Conservation (phyloP, 2,329 filamentous ascomycete genomes). For the Cladorrhinum sp. region DNA sequence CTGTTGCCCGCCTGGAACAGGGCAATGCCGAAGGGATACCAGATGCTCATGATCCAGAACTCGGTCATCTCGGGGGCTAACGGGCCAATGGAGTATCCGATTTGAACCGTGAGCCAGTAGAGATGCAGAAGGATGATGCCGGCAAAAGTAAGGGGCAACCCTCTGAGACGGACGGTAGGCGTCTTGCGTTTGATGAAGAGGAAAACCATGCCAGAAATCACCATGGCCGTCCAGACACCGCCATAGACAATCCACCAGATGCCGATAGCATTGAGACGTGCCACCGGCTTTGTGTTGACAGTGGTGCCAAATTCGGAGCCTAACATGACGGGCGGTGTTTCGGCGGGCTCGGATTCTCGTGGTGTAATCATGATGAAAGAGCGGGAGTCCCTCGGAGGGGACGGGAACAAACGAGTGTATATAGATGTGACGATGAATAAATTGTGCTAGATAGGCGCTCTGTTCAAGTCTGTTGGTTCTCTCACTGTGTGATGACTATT, state of each 20-base stretch:
- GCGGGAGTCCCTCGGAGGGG: neutral
- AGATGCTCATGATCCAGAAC: conserved; percentile 66
- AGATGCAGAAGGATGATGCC: conserved; percentile 41
- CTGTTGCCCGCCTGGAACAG: conserved; percentile 64
- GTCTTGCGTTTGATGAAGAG: conserved; percentile 40
- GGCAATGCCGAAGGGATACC: conserved; percentile 62
- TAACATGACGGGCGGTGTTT: conserved; percentile 16
- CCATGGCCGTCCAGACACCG: conserved; percentile 38
- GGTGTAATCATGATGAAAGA: conserved; percentile 22
- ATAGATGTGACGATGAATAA: too few species aligned
- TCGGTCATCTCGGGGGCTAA: conserved; percentile 51
- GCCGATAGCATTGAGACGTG: conserved; percentile 38
- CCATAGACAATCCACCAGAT: conserved; percentile 42
- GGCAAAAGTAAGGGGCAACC: conserved; percentile 33
- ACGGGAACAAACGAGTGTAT: neutral
- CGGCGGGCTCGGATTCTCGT: conserved; percentile 4
- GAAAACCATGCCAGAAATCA: conserved; percentile 40
- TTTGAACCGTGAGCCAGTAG: conserved; percentile 42
- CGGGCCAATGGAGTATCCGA: conserved; percentile 39
- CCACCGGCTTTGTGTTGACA: conserved; percentile 31
- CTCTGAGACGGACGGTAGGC: conserved; percentile 40
- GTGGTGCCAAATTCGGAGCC: conserved; percentile 36
- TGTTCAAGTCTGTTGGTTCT: too few species aligned
- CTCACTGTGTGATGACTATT: neutral
- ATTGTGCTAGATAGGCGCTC: too few species aligned